These are phyloP conservation scores for Ceratobasidium sp. DNA, from an alignment of 1,284 basidiomycete species.

Conservation along the genomic window DNA sequence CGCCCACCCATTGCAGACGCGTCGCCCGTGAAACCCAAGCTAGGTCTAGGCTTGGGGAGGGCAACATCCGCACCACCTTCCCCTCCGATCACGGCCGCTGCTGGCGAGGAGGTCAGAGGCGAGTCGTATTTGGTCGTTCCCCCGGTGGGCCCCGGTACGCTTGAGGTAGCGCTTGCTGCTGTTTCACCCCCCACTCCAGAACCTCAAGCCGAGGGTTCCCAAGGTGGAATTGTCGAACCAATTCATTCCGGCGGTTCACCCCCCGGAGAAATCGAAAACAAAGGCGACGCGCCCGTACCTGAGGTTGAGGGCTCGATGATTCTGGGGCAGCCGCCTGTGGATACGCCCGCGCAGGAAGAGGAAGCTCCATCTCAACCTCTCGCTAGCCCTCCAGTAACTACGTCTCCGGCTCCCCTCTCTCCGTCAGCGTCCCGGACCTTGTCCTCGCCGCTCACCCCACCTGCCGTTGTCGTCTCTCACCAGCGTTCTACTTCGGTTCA, in stretches of 20 bases:
- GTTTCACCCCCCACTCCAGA: not conserved
- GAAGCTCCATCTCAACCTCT: not conserved
- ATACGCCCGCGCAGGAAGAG: conserved; percentile 24
- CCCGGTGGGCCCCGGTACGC: not conserved
- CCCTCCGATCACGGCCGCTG: not conserved
- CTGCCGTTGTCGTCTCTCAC: not conserved
- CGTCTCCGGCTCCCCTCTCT: not conserved
- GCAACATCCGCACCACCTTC: conserved; percentile 7
- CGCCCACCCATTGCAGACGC: conserved; percentile 33
- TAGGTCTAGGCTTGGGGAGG: not conserved
- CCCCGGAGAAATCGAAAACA: not conserved
- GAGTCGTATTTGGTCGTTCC: not conserved
- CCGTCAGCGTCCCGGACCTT: not conserved
- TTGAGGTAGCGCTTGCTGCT: not conserved
- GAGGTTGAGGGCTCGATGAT: not conserved
- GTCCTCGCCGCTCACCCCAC: not conserved
- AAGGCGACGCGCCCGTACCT: not conserved
- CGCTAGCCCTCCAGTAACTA: not conserved
- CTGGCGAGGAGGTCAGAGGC: not conserved
- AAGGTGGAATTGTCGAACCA: not conserved
- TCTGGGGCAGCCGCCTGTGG: not conserved
- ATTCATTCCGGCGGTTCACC: not conserved
- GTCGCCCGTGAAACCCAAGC: conserved; percentile 3
- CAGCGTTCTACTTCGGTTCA: conserved; percentile 16
- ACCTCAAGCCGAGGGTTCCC: not conserved